These are phyloP conservation scores for Russula sp. DNA, from an alignment of 768 basidiomycete genomes.

Conservation along the genomic window DNA sequence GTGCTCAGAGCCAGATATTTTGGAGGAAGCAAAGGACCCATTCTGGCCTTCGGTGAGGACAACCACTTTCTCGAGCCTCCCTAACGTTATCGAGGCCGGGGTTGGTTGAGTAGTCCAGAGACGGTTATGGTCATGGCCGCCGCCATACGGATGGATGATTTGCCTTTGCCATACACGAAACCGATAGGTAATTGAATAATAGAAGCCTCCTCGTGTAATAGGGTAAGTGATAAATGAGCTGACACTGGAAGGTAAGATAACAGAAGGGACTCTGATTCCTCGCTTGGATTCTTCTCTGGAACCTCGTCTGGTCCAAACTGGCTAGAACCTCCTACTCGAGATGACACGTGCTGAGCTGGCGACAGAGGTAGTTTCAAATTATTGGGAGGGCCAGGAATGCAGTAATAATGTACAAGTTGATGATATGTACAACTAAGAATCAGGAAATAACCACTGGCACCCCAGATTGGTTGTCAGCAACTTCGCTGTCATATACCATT, in stretches of 20 bases:
- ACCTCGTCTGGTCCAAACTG: constrained; percentile 27
- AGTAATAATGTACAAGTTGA: too few species aligned
- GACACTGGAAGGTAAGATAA: constrained; percentile 8
- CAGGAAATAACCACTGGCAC: too few species aligned
- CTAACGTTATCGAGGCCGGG: background rate
- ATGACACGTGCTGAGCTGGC: constrained; percentile 23
- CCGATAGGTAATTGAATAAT: background rate
- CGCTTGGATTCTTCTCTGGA: constrained; percentile 29
- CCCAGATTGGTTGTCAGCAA: too few species aligned
- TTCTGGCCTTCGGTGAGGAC: background rate
- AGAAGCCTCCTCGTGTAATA: background rate
- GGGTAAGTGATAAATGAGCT: background rate
- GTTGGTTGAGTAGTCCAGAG: constrained; percentile 4
- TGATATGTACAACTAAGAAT: too few species aligned
- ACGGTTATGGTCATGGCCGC: background rate
- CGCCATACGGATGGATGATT: background rate
- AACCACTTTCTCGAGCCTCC: background rate
- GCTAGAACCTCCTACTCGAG: constrained; percentile 34
- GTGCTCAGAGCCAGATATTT: constrained; percentile 28
- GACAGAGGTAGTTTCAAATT: background rate
- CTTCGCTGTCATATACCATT: too few species aligned
- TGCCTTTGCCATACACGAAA: background rate
- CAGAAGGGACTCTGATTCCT: constrained; percentile 16
- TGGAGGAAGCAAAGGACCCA: constrained; percentile 18
- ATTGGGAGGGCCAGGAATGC: too few species aligned